Base-by-base conservation (phyloP, 306 rosid species). In the Trifolium dubium region DNA sequence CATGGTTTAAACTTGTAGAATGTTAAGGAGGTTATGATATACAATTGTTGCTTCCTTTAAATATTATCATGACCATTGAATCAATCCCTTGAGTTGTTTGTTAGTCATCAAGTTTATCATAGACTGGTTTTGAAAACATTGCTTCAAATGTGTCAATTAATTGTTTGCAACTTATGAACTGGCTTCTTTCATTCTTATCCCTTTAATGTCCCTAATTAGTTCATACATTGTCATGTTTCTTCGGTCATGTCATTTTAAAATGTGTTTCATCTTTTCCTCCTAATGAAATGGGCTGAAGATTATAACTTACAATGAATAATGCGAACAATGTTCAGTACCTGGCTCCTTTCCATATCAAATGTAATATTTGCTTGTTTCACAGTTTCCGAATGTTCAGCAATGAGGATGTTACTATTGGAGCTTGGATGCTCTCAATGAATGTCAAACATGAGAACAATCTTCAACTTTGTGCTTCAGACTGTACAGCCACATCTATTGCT, bases 401-500 rank as follows among this genome's bases (percentile, higher is more conserved):
- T 66, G 99, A 95, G 82, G 99, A 95, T 83, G 99, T 95, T 47
- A 95, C 99, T 23, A 88, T 95, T 78, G 99, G 98, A 62, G 93
- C 97, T 56, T 95, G 97, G 99, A 95, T 95, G 99, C 98, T 92
- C 18, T 96, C 99, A 58, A 95, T 95, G 99, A 95, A 95, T 83
- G 99, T 95, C 76, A 83, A 90, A 34, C 93, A 95, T 70, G 99
- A 95, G 85, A 88, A 92, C 69, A 78, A 83, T 74, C 87, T 80
- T 40, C 89, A 89, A 69, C 80, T 95, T 18, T 92, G 99, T 75
- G 80, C 83, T 55, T 29, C 82, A 50, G 83, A 76, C 6, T 95
- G 99, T 77, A 86, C 98, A 3, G 44, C 92, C 10, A 75, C 93
- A 73, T 95, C 97, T 40, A 81, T 95, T 5, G 98, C 99, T 15